phyloP scores from a whole-genome alignment of 352 stramenopile genomes.

The Peronospora farinosa region DNA sequence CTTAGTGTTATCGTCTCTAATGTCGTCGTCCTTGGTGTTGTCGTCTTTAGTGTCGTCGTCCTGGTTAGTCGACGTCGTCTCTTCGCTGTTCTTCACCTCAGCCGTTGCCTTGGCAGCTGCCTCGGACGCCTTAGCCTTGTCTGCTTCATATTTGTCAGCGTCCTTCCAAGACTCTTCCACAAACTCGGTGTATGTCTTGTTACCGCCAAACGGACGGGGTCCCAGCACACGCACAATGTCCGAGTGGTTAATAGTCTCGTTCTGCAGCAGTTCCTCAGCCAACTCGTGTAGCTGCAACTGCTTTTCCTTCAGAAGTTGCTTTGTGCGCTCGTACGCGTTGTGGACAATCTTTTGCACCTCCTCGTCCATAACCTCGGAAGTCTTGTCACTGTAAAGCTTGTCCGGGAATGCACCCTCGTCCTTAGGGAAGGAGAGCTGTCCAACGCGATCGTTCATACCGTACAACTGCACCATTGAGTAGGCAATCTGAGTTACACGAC shows the following conservation, averaged over 20 bases:
- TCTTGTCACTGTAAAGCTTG: conserved; percentile 97
- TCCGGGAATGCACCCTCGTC: conserved; percentile 85
- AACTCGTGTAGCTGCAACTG: conserved; percentile 90
- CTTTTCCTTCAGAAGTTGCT: conserved; percentile 92
- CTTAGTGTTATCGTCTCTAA: neutral
- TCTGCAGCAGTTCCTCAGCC: conserved; percentile 93
- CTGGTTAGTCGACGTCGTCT: conserved; percentile 8
- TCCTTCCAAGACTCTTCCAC: conserved; percentile 86
- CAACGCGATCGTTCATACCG: conserved; percentile 96
- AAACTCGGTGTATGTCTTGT: conserved; percentile 96
- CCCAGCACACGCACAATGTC: conserved; percentile 95
- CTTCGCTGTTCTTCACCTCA: conserved; percentile 9
- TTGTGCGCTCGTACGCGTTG: conserved; percentile 93
- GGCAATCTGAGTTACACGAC: conserved; percentile 91
- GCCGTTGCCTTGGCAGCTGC: conserved; percentile 21
- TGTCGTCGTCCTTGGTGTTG: conserved; percentile 9
- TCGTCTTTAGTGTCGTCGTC: conserved; percentile 2
- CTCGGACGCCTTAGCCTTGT: conserved; percentile 39
- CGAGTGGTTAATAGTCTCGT: conserved; percentile 99
- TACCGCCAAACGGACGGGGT: conserved; percentile 88
- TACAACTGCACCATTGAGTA: conserved; percentile 98
- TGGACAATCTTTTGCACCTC: conserved; percentile 97
- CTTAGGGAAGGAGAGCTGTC: conserved; percentile 95
- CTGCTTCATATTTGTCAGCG: conserved; percentile 70
- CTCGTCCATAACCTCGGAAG: conserved; percentile 97